Conservation (phyloP, 108 stramenopile genomes). For the Pseudonitzschia multistriata region DNA sequence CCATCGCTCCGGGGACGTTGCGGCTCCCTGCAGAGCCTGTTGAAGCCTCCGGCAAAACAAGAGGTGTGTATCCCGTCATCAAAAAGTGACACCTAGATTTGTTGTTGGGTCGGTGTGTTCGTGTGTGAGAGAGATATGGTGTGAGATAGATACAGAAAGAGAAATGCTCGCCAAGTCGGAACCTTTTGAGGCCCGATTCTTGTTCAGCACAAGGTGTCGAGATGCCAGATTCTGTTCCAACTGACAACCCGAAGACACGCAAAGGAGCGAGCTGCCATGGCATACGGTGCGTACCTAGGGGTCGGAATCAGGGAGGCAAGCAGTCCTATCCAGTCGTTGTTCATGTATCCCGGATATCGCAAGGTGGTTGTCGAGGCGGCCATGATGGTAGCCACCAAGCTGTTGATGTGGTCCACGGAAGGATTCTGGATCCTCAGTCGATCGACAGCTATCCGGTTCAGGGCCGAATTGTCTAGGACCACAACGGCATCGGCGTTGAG, state of each 20-base stretch:
- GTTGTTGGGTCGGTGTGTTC: too few species aligned
- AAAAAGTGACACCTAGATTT: conserved; percentile 98
- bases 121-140: too few species aligned
- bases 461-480: conserved; percentile 93
- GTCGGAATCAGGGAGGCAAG: conserved; percentile 97
- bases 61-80: conserved; percentile 99
- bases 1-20: conserved; percentile 18
- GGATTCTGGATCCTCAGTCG: conserved; percentile 91
- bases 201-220: too few species aligned
- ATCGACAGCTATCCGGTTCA: conserved; percentile 95
- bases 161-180: too few species aligned
- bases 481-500: conserved; percentile 98
- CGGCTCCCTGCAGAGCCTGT: background rate
- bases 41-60: conserved; percentile 35
- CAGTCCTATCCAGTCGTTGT: conserved; percentile 98
- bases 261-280: background rate
- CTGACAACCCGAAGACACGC: too few species aligned
- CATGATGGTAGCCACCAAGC: conserved; percentile 98
- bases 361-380: conserved; percentile 97
- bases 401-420: conserved; percentile 95
- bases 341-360: conserved; percentile 99
- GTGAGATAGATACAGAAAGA: too few species aligned
- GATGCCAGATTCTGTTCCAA: too few species aligned
- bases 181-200: too few species aligned
- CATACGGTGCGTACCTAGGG: conserved; percentile 35